phyloP scores from a whole-genome alignment of 2,329 filamentous ascomycete species.

The Trichoderma endophyticum region DNA sequence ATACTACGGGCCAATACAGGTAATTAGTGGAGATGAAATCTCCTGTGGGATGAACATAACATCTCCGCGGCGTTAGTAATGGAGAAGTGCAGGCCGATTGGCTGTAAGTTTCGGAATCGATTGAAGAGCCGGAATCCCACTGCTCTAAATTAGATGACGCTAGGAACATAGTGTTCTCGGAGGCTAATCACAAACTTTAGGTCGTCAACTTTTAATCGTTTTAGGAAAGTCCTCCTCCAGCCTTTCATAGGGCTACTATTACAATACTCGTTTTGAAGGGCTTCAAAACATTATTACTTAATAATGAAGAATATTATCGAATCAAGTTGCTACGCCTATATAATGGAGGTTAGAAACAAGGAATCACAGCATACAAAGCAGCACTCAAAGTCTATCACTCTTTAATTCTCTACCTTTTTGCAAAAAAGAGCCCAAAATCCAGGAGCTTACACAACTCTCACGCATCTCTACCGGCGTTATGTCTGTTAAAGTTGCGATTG shows the following conservation, averaged over 20 bases:
- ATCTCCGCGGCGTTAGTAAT: slow-evolving; percentile 4
- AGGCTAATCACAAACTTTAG: neutral
- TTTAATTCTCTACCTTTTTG: neutral
- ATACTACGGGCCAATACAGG: neutral
- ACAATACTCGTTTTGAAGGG: neutral
- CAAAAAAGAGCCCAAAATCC: neutral
- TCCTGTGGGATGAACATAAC: neutral
- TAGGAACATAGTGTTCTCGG: neutral
- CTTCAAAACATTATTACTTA: neutral
- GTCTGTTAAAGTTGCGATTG: neutral
- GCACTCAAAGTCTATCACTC: neutral
- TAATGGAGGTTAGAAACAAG: neutral
- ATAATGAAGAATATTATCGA: neutral
- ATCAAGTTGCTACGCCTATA: neutral
- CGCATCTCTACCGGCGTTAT: neutral
- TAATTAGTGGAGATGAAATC: neutral
- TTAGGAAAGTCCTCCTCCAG: neutral
- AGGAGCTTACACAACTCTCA: neutral
- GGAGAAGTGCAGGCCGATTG: neutral
- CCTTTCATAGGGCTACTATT: neutral
- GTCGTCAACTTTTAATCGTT: neutral
- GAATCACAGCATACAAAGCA: neutral
- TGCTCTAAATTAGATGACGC: neutral
- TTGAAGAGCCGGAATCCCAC: neutral
- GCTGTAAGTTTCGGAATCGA: neutral